Evolutionary conservation across 352 stramenopile genomes (phyloP).

Genomic region (Pythium apleroticum): DNA sequence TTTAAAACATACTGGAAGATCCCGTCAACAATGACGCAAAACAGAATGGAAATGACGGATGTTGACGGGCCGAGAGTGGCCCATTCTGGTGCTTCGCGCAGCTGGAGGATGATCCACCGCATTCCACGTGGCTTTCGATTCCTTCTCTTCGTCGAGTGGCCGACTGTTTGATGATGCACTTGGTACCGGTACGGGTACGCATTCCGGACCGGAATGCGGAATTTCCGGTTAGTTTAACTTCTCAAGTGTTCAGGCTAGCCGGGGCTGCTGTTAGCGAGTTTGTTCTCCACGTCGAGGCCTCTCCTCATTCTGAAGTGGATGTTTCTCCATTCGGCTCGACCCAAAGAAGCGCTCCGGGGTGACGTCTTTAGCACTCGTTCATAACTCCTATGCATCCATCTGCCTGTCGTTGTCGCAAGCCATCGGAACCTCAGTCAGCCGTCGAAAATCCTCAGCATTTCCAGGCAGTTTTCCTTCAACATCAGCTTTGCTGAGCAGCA

Average conservation of each 20-base stretch:
- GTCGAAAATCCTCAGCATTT: not conserved
- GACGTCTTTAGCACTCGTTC: not conserved
- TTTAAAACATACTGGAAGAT: not conserved
- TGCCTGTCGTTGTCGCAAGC: not conserved
- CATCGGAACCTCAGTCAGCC: not conserved
- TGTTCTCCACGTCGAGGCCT: too few species aligned
- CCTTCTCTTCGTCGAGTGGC: not conserved
- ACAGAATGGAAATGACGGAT: conserved; percentile 6
- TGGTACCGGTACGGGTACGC: too few species aligned
- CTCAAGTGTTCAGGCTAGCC: too few species aligned
- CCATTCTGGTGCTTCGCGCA: conserved; percentile 7
- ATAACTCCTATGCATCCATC: conserved; percentile 7
- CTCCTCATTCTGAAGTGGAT: too few species aligned
- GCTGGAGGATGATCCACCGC: not conserved
- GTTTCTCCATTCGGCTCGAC: not conserved
- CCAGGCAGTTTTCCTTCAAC: not conserved
- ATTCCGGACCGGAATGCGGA: too few species aligned
- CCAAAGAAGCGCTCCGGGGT: not conserved
- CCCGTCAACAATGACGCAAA: conserved; percentile 4
- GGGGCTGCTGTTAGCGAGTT: too few species aligned
- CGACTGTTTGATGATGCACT: too few species aligned
- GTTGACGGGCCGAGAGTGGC: not conserved
- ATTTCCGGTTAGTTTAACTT: too few species aligned
- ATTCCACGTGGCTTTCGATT: not conserved
- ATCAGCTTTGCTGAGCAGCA: not conserved